These are phyloP conservation scores for Magnaporthiopsis poae DNA, from an alignment of 2,329 filamentous ascomycete species.

Conservation along the genomic window DNA sequence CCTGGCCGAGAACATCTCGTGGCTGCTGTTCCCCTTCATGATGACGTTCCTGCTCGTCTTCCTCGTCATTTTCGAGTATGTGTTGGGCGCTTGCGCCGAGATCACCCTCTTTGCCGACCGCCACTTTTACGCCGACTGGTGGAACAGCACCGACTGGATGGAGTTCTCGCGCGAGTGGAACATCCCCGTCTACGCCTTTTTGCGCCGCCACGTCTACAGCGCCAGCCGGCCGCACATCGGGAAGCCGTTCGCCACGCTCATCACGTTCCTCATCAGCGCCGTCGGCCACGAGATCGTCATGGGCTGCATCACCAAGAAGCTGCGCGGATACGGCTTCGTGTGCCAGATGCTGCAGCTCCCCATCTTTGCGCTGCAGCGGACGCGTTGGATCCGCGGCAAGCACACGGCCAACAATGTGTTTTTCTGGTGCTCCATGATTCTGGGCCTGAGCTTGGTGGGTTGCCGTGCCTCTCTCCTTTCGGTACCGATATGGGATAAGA, in stretches of 20 bases:
- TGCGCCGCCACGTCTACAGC: constrained; percentile 86
- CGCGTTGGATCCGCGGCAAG: constrained; percentile 61
- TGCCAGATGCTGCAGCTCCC: constrained; percentile 96
- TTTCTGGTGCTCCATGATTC: constrained; percentile 87
- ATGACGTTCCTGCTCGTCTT: constrained; percentile 90
- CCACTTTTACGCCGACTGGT: constrained; percentile 78
- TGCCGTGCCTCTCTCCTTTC: constrained; percentile 8
- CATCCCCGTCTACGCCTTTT: constrained; percentile 91
- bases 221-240: constrained; percentile 70
- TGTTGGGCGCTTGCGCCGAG: constrained; percentile 87
- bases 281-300: constrained; percentile 91
- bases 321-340: constrained; percentile 84
- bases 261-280: constrained; percentile 85
- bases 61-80: constrained; percentile 95
- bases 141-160: constrained; percentile 79
- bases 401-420: constrained; percentile 78
- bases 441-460: constrained; percentile 70
- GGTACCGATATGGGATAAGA: constrained; percentile 9
- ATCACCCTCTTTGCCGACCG: constrained; percentile 87
- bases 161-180: constrained; percentile 97
- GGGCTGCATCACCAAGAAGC: constrained; percentile 95
- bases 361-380: constrained; percentile 83
- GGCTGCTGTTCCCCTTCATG: constrained; percentile 95
- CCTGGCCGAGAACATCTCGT: constrained; percentile 78
- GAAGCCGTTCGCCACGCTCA: constrained; percentile 65